Evolutionary conservation across 2,329 filamentous ascomycete genomes (phyloP), one percentile per base, ranked within the genome.

Genomic region (Botrytis cinerea): DNA sequence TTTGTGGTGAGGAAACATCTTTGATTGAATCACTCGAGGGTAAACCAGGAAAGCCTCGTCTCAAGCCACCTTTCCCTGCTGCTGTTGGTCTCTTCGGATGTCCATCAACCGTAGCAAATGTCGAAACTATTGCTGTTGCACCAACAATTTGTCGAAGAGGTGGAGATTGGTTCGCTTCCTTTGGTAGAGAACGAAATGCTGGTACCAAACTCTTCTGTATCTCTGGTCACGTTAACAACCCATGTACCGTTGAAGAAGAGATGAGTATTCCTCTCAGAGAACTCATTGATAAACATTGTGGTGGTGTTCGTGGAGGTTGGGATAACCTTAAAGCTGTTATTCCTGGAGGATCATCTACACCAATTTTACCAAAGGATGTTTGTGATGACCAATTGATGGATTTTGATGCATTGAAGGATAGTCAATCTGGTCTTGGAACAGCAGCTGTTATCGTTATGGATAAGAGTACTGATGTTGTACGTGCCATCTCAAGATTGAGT

Each of bases 361-460:
- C 96, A 12, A 95, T 99, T 78, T 88, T 99, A 69, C 96, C 96
- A 78, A 97, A 95, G 87, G 84, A 84, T 77, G 85, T 97, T 77
- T 98, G 96, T 83, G 95, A 98, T 83, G 91, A 97, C 80, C 95
- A 98, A 84, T 85, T 99, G 72, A 99, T 99, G 96, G 96, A 99
- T 85, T 99, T 98, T 81, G 96, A 99, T 82, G 95, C 93, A 16
- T 90, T 99, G 79, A 99, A 99, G 89, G 96, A 99, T 84, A 95
- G 91, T 79, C 96, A 98, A 85, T 97, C 94, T 75, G 96, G 96
- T 89, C 91, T 99, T 22, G 96, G 96, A 79, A 99, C 96, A 10
- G 96, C 96, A 6, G 96, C 96, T 74, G 95, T 99, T 78, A 97
- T 99, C 81, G 96, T 99, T 83, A 97, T 99, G 93, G 96, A 99